phyloP scores from a whole-genome alignment of 768 basidiomycete species.

The Hygrocybe coccinea region DNA sequence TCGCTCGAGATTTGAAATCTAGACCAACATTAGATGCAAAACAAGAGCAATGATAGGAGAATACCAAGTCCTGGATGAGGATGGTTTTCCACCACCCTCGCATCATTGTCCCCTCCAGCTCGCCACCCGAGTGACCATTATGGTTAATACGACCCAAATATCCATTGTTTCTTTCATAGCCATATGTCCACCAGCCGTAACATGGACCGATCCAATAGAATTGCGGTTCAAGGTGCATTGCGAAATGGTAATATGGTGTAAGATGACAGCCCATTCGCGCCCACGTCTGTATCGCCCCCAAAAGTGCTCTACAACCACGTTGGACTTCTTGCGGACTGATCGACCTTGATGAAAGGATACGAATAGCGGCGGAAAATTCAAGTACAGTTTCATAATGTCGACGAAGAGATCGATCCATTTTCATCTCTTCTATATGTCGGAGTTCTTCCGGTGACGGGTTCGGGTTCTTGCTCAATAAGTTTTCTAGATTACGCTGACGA shows the following conservation, averaged over 20 bases:
- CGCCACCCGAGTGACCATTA: conserved; percentile 19
- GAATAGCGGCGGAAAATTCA: conserved; percentile 10
- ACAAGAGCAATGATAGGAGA: neutral
- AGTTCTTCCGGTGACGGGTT: conserved; percentile 5
- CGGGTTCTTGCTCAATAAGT: conserved; percentile 7
- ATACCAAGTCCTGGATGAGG: conserved; percentile 14
- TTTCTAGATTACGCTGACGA: conserved; percentile 1
- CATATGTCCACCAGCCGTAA: conserved; percentile 11
- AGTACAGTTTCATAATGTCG: conserved; percentile 9
- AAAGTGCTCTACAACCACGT: conserved; percentile 8
- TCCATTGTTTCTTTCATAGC: conserved; percentile 20
- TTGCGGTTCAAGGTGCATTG: conserved; percentile 11
- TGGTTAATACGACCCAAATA: conserved; percentile 12
- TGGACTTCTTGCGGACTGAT: conserved; percentile 14
- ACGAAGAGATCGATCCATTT: conserved; percentile 13
- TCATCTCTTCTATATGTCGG: neutral
- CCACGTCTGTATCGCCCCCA: conserved; percentile 8
- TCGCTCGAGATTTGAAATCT: conserved; percentile 11
- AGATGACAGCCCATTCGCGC: conserved; percentile 17
- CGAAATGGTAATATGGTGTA: conserved; percentile 17
- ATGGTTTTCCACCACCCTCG: conserved; percentile 16
- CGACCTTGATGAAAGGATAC: conserved; percentile 6
- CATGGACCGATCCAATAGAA: conserved; percentile 13
- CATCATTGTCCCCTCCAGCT: conserved; percentile 22
- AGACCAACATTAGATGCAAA: neutral